These are phyloP conservation scores for Pyrus communis DNA, from an alignment of 306 rosid genomes.

Conservation along the genomic window DNA sequence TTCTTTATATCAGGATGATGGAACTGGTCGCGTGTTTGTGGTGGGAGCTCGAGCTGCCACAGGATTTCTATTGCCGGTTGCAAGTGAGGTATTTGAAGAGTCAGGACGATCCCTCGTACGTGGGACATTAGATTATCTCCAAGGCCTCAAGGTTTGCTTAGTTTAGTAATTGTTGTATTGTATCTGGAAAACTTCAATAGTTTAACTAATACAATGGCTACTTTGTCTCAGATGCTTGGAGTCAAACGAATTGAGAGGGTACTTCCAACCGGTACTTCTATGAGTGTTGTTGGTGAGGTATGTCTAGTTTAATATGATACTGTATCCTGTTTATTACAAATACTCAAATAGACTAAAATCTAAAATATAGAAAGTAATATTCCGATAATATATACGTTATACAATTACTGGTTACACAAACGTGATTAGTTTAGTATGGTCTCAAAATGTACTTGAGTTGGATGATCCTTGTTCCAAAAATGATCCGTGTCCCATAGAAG, in stretches of 20 bases:
- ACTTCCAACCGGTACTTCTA: conserved; percentile 87
- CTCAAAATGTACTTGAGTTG: not conserved
- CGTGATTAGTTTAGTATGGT: not conserved
- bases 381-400: not conserved
- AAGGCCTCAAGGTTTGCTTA: conserved; percentile 81
- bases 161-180: not conserved
- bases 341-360: not conserved
- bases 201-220: conserved; percentile 5
- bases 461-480: not conserved
- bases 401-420: not conserved
- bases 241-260: conserved; percentile 89
- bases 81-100: conserved; percentile 90
- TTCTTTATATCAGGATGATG: conserved; percentile 63
- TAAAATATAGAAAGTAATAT: not conserved
- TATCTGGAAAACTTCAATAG: not conserved
- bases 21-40: conserved; percentile 66
- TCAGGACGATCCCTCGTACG: conserved; percentile 94
- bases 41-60: conserved; percentile 92
- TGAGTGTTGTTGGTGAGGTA: conserved; percentile 99
- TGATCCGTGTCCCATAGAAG: not conserved
- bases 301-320: conserved; percentile 5
- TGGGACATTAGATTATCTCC: conserved; percentile 95
- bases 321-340: not conserved
- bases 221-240: conserved; percentile 80
- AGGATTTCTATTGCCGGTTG: conserved; percentile 77